phyloP scores from a whole-genome alignment of 345 rosid genomes.

The Murraya koenigii region DNA sequence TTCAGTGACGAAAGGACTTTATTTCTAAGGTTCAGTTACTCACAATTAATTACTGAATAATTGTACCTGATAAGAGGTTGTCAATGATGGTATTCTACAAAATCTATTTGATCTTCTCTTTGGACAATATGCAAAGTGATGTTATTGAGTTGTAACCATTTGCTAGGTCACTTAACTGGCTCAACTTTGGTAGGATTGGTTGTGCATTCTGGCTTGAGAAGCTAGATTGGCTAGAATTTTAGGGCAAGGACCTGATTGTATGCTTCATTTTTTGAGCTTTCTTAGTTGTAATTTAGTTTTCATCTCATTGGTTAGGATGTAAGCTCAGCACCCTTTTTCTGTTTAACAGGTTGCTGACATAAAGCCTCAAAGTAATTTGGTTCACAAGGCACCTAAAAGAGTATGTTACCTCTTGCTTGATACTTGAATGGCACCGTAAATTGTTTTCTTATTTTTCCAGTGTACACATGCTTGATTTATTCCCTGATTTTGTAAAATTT shows the following conservation, averaged over 20 bases:
- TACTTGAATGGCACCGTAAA: not conserved
- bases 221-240: not conserved
- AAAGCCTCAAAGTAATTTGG: slow-evolving; percentile 53
- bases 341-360: slow-evolving; percentile 56
- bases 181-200: not conserved
- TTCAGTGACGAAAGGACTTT: not conserved
- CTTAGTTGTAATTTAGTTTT: not conserved
- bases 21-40: not conserved
- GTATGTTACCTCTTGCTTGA: slow-evolving; percentile 32
- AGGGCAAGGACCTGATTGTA: not conserved
- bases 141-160: not conserved
- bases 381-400: slow-evolving; percentile 80
- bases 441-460: not conserved
- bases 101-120: not conserved
- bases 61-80: not conserved
- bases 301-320: not conserved
- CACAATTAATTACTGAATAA: not conserved
- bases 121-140: not conserved
- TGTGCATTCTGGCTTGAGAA: not conserved
- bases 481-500: not conserved
- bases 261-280: not conserved
- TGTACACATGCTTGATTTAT: not conserved
- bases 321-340: slow-evolving; percentile 9
- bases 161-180: not conserved
- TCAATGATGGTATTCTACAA: not conserved